These are phyloP conservation scores for Hortiboletus flavorubellus DNA, from an alignment of 768 basidiomycete genomes.

Conservation along the genomic window DNA sequence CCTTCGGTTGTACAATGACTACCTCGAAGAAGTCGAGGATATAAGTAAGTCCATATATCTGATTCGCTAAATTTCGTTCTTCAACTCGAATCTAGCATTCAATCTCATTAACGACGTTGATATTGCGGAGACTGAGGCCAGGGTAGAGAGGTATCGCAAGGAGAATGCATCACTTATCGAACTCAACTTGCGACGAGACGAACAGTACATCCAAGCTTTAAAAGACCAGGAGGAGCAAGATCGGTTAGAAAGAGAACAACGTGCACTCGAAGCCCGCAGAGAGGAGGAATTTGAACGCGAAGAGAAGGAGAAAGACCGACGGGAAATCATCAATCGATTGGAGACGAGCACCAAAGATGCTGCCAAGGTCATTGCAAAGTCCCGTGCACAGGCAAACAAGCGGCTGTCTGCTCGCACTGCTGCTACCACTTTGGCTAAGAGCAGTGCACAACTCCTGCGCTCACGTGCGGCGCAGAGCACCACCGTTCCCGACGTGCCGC, in stretches of 20 bases:
- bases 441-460: conserved; percentile 51
- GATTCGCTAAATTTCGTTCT: not conserved
- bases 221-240: conserved; percentile 82
- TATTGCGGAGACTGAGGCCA: conserved; percentile 73
- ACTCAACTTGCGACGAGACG: conserved; percentile 79
- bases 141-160: conserved; percentile 71
- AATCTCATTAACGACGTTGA: conserved; percentile 93
- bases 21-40: conserved; percentile 94
- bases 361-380: conserved; percentile 63
- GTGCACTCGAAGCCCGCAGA: conserved; percentile 60
- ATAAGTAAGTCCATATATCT: conserved; percentile 50
- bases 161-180: conserved; percentile 84
- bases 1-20: conserved; percentile 84
- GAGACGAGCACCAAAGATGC: conserved; percentile 76
- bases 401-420: conserved; percentile 56
- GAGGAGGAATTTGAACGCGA: conserved; percentile 76
- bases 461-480: conserved; percentile 63
- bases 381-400: conserved; percentile 60
- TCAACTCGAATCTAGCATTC: conserved; percentile 56
- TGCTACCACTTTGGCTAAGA: conserved; percentile 37
- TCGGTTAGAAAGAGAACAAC: conserved; percentile 62
- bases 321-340: conserved; percentile 77
- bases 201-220: conserved; percentile 66
- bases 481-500: conserved; percentile 74
- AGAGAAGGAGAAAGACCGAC: conserved; percentile 66